Evolutionary conservation across 108 stramenopile genomes (phyloP), one percentile per base, ranked within the genome.

Genomic region (Nannochloropsis oceanica): DNA sequence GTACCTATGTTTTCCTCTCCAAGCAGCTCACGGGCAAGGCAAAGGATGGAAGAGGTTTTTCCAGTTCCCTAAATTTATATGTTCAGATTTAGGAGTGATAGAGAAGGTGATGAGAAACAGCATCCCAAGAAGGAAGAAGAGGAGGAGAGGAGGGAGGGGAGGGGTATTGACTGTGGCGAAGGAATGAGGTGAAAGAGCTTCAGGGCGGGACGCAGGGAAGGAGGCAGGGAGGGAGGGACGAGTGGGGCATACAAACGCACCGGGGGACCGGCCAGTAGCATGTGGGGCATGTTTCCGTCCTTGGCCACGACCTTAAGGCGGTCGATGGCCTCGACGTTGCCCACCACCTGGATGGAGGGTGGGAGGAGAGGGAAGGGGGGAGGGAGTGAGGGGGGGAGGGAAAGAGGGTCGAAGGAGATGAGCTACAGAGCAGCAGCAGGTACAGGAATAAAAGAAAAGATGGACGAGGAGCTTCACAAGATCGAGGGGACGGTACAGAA

Each of bases 271-370:
- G 92, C 92, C 26, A 99, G 90, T 87, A 99, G 97, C 27, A 99
- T 91, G 91, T 99, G 97, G 50, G 98, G 98, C 88, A 98, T 89
- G 87, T 99, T 99, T 12, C 99, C 99, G 82, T 96, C 94, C 46
- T 94, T 89, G 13, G 95, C 96, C 87, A 99, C 97, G 50, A 96
- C 95, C 43, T 90, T 91, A 8, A 99, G 92, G 43, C 97, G 92
- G 27, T 93, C 88, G 26, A 98, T 79, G 11, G 97, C 97, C 81
- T 98, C 96, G 90, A 95, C 95, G 91, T 99, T 99, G 14, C 99
- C 99, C 13, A 98, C 97, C 25, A 99, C 95, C 84, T 97, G 80
- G 26, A 43, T 27, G 25, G 42, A 44, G n/a, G 8, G 8, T 18
- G 25, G 20, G 26, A 25, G 27, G 13, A 42, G 14, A 12, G 27